A percentile compares a stretch with the other conserved stretches of the same genome.
Evolutionary conservation across 495 filamentous ascomycete genomes (phyloP).

Genomic region (Aspergillus homomorphus): DNA sequence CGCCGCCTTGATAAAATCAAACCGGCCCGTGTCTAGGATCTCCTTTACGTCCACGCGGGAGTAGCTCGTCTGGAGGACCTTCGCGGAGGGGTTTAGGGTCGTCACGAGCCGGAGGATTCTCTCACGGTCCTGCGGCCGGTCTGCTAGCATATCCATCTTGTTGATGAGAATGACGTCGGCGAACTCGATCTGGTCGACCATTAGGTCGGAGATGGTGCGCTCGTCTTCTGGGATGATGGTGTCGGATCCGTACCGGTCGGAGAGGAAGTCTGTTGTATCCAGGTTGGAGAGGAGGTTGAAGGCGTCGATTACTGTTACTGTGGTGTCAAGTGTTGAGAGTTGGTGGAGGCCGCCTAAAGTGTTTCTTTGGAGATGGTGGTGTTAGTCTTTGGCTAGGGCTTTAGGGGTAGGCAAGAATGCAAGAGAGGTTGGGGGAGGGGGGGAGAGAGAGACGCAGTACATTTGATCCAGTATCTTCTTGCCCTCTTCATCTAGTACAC

Average conservation of each 20-base stretch:
- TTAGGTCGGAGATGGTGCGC: conserved; percentile 57
- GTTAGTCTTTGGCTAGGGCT: background rate
- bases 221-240: conserved; percentile 53
- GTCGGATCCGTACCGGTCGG: conserved; percentile 42
- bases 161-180: conserved; percentile 59
- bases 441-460: conserved; percentile 18
- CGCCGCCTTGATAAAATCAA: conserved; percentile 43
- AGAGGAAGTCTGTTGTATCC: conserved; percentile 54
- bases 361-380: conserved; percentile 35
- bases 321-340: conserved; percentile 55
- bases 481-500: conserved; percentile 27
- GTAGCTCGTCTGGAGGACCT: conserved; percentile 45
- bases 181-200: conserved; percentile 63
- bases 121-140: conserved; percentile 26
- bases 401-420: background rate
- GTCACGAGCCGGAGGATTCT: conserved; percentile 44
- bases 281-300: conserved; percentile 58
- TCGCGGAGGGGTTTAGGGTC: conserved; percentile 50
- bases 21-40: conserved; percentile 49
- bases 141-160: conserved; percentile 46
- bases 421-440: background rate
- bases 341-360: conserved; percentile 48
- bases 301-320: conserved; percentile 57
- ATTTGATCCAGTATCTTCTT: conserved; percentile 38
- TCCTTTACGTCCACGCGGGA: conserved; percentile 47